Conservation (phyloP, 2,329 filamentous ascomycete species). For the Fusarium temperatum region DNA sequence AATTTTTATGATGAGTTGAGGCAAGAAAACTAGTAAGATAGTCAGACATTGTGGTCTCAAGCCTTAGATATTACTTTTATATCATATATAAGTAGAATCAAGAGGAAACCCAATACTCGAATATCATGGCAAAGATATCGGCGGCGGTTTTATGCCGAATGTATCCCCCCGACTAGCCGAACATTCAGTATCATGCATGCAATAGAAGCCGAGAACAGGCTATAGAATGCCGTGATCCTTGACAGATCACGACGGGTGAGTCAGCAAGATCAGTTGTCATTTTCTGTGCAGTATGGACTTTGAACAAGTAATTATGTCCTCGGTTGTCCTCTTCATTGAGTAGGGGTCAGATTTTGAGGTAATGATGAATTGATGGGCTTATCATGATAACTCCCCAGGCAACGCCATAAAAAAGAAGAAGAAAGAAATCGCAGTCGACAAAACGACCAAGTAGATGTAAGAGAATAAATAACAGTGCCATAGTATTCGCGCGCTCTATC, state of each 20-base stretch:
- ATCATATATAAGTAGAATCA: not conserved
- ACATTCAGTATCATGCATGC: not conserved
- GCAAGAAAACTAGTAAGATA: not conserved
- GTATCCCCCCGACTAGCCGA: constrained; percentile 32
- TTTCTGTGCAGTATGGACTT: not conserved
- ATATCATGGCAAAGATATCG: not conserved
- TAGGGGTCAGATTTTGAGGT: not conserved
- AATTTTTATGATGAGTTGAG: not conserved
- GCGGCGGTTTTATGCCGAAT: constrained; percentile 38
- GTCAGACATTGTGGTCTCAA: not conserved
- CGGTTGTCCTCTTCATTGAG: not conserved
- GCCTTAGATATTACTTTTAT: not conserved
- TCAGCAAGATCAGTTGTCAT: not conserved
- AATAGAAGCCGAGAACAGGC: constrained; percentile 27
- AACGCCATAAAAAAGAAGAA: not conserved
- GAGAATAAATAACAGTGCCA: not conserved
- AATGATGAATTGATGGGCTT: not conserved
- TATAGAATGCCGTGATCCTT: not conserved
- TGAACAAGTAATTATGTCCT: not conserved
- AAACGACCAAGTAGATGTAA: not conserved
- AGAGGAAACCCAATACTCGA: not conserved
- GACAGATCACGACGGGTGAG: not conserved
- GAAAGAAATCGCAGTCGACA: not conserved
- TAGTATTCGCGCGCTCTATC: not conserved
- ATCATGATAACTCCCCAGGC: constrained; percentile 1